Evolutionary conservation across 331 rosid species (phyloP).

Genomic region (Quercus lobata): DNA sequence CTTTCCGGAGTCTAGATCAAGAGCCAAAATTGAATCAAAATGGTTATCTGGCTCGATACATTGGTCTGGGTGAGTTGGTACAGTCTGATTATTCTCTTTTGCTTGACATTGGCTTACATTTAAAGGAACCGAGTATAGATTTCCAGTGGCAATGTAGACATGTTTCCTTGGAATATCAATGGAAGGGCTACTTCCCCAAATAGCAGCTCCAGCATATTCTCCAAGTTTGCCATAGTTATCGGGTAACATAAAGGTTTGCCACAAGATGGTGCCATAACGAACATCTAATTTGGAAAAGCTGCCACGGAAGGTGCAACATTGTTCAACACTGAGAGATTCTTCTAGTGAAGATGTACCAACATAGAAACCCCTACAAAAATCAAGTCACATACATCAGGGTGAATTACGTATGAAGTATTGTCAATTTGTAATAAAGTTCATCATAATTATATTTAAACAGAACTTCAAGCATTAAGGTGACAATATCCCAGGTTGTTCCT

Average conservation of each 20-base stretch:
- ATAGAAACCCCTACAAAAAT: constrained; percentile 17
- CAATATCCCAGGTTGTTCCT: too few species aligned
- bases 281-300: constrained; percentile 29
- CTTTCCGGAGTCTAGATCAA: constrained; percentile 45
- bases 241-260: constrained; percentile 44
- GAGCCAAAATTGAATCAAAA: constrained; percentile 56
- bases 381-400: too few species aligned
- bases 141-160: constrained; percentile 54
- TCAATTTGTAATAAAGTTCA: too few species aligned
- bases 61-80: constrained; percentile 28
- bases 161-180: constrained; percentile 29
- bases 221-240: constrained; percentile 24
- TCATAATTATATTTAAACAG: too few species aligned
- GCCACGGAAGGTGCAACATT: constrained; percentile 40
- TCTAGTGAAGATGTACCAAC: constrained; percentile 45
- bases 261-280: constrained; percentile 21
- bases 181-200: constrained; percentile 53
- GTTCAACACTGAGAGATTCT: constrained; percentile 27
- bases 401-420: too few species aligned
- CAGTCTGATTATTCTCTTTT: constrained; percentile 35
- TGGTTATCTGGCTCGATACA: constrained; percentile 60
- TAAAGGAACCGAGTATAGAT: constrained; percentile 48
- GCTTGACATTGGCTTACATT: constrained; percentile 41
- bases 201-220: constrained; percentile 39
- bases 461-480: too few species aligned